These are phyloP conservation scores for Metarhizium anisopliae DNA, from an alignment of 2,329 filamentous ascomycete species.

Conservation along the genomic window DNA sequence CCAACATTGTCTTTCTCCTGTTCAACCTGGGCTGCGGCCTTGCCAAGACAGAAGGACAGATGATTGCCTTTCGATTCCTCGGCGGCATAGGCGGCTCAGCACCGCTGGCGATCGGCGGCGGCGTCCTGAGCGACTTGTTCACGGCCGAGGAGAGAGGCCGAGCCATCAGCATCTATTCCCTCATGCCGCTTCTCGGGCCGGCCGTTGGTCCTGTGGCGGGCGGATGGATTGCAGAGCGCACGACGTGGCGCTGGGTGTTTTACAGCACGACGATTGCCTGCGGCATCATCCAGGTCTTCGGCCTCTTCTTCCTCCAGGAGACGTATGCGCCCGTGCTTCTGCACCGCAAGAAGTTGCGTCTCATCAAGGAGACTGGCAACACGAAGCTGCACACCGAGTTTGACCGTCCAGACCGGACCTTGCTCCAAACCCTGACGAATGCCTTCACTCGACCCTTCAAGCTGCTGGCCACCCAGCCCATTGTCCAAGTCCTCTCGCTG, in stretches of 20 bases:
- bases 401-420: conserved; percentile 31
- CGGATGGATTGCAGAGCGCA: conserved; percentile 32
- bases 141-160: conserved; percentile 47
- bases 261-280: conserved; percentile 56
- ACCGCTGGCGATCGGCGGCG: conserved; percentile 58
- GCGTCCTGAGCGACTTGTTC: conserved; percentile 56
- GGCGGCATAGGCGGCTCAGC: conserved; percentile 50
- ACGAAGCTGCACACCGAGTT: conserved; percentile 36
- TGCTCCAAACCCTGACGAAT: conserved; percentile 37
- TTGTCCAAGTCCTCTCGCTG: conserved; percentile 55
- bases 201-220: conserved; percentile 38
- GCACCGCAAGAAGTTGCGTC: conserved; percentile 47
- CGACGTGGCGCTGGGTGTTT: conserved; percentile 67
- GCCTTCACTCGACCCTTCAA: conserved; percentile 57
- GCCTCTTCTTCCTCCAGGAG: conserved; percentile 51
- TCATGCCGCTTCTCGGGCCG: conserved; percentile 51
- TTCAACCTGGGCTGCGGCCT: conserved; percentile 54
- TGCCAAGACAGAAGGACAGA: conserved; percentile 49
- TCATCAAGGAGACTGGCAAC: conserved; percentile 52
- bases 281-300: conserved; percentile 50
- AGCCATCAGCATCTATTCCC: conserved; percentile 54
- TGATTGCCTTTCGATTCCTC: conserved; percentile 54
- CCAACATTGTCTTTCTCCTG: conserved; percentile 47
- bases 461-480: conserved; percentile 51
- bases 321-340: conserved; percentile 49